Conservation (phyloP, 129 eudicot species). For the Artemisia annua region DNA sequence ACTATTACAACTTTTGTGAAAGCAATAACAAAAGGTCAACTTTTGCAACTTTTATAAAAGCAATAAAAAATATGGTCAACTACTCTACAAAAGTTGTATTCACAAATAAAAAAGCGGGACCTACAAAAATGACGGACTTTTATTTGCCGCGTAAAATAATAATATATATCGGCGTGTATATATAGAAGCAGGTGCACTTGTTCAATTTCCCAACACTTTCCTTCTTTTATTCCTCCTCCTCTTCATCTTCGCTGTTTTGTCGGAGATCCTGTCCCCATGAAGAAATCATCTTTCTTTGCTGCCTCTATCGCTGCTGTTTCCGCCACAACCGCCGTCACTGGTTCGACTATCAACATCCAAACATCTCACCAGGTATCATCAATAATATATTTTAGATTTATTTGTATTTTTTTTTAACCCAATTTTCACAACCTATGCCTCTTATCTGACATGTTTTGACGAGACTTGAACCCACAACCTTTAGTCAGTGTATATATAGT, state of each 20-base stretch:
- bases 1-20: too few relatives aligned
- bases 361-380: slow-evolving; percentile 24
- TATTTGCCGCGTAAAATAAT: slow-evolving; percentile 41
- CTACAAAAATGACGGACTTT: slow-evolving; percentile 11
- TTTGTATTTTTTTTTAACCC: too few relatives aligned
- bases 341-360: slow-evolving; percentile 20
- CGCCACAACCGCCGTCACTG: slow-evolving; percentile 26
- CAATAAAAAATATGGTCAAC: slow-evolving; percentile 1
- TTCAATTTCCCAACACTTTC: slow-evolving; percentile 25
- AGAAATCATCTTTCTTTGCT: slow-evolving; percentile 33
- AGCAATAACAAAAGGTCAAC: too few relatives aligned
- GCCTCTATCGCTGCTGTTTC: slow-evolving; percentile 44
- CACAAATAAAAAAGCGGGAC: background rate
- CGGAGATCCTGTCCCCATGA: slow-evolving; percentile 15
- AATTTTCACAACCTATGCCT: too few relatives aligned
- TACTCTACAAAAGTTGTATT: too few relatives aligned
- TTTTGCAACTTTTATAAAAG: background rate
- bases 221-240: background rate
- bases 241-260: background rate
- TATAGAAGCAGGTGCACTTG: slow-evolving; percentile 10
- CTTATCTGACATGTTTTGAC: too few relatives aligned
- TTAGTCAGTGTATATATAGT: too few relatives aligned
- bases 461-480: too few relatives aligned
- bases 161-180: background rate
- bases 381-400: too few relatives aligned